Conservation (phyloP, 176 grass and related monocot species). For the Rhynchospora tenuis region DNA sequence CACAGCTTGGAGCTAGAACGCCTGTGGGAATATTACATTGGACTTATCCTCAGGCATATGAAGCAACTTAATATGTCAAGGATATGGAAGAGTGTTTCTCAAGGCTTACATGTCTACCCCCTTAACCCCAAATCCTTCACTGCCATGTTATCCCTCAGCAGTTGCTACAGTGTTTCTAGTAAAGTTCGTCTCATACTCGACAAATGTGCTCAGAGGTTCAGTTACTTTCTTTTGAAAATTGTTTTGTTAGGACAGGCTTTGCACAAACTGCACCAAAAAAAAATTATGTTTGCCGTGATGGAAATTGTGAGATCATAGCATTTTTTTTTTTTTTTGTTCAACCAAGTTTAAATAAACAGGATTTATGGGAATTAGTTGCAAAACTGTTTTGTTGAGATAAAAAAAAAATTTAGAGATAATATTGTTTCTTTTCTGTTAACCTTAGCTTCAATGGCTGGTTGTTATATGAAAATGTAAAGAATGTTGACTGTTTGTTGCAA, state of each 20-base stretch:
- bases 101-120: slow-evolving; percentile 75
- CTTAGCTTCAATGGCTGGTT: not conserved
- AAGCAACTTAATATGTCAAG: slow-evolving; percentile 57
- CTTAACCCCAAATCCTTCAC: slow-evolving; percentile 77
- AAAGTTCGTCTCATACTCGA: slow-evolving; percentile 81
- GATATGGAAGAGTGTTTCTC: slow-evolving; percentile 55
- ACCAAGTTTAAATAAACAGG: not conserved
- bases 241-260: not conserved
- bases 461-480: not conserved
- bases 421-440: not conserved
- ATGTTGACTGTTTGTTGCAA: not conserved
- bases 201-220: slow-evolving; percentile 73
- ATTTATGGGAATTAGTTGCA: not conserved
- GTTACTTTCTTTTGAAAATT: slow-evolving; percentile 17
- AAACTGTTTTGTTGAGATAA: not conserved
- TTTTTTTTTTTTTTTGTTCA: not conserved
- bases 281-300: not conserved
- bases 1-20: slow-evolving; percentile 62
- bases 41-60: slow-evolving; percentile 57
- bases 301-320: not conserved
- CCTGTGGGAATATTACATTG: slow-evolving; percentile 74
- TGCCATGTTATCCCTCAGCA: slow-evolving; percentile 56
- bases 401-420: not conserved
- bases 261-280: not conserved
- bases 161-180: slow-evolving; percentile 68